These are phyloP conservation scores for Scedosporium aurantiacum DNA, from an alignment of 2,329 filamentous ascomycete species.

Conservation along the genomic window DNA sequence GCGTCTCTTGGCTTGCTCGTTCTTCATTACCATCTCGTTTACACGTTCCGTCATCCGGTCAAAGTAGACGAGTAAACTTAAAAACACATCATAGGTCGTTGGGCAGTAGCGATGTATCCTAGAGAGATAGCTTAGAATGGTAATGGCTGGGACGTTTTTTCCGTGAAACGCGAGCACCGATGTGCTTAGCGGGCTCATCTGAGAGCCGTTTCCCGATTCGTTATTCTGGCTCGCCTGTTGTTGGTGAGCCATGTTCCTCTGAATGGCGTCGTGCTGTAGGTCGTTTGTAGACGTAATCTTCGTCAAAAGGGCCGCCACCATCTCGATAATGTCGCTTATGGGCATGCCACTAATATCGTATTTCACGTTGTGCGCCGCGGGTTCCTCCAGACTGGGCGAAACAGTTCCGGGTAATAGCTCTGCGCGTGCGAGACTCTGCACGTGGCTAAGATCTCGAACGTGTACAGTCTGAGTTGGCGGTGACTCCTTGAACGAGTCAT, in stretches of 20 bases:
- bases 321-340: conserved; percentile 93
- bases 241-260: conserved; percentile 55
- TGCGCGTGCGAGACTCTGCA: conserved; percentile 75
- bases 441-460: conserved; percentile 80
- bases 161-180: conserved; percentile 90
- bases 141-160: conserved; percentile 95
- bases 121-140: conserved; percentile 87
- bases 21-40: conserved; percentile 67
- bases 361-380: conserved; percentile 44
- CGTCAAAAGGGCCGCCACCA: conserved; percentile 91
- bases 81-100: conserved; percentile 94
- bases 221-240: conserved; percentile 39
- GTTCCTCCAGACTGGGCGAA: conserved; percentile 37
- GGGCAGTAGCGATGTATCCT: conserved; percentile 98
- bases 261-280: conserved; percentile 79
- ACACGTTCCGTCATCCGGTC: conserved; percentile 97
- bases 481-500: conserved; percentile 4
- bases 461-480: conserved; percentile 49
- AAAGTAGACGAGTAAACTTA: conserved; percentile 93
- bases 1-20: conserved; percentile 40
- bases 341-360: conserved; percentile 98
- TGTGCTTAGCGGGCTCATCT: conserved; percentile 48
- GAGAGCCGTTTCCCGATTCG: conserved; percentile 39
- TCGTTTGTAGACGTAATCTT: conserved; percentile 98
- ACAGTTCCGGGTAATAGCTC: conserved; percentile 51